A percentile compares a stretch with the other conserved stretches of the same genome.
These are phyloP conservation scores for Flammula alnicola DNA, from an alignment of 1,284 basidiomycete genomes.

Conservation along the genomic window DNA sequence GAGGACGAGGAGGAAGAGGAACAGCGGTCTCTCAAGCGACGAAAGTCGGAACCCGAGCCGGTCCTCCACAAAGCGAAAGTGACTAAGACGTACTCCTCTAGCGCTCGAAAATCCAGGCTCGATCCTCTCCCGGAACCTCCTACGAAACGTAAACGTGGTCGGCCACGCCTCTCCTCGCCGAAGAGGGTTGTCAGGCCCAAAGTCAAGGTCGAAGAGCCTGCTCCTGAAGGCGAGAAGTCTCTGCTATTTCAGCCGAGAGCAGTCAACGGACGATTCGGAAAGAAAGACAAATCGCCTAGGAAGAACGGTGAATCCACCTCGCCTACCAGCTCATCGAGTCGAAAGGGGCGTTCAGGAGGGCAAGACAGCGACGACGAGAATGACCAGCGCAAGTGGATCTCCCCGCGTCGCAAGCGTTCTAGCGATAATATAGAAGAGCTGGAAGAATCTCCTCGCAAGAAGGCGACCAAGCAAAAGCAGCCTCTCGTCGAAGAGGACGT, in stretches of 20 bases:
- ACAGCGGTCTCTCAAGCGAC: slow-evolving; percentile 16
- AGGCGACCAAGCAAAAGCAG: slow-evolving; percentile 20
- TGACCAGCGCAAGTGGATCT: slow-evolving; percentile 26
- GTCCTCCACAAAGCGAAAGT: slow-evolving; percentile 20
- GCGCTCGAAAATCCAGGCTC: slow-evolving; percentile 15
- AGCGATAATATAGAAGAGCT: slow-evolving; percentile 38
- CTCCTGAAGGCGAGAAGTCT: slow-evolving; percentile 21
- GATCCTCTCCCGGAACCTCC: slow-evolving; percentile 11
- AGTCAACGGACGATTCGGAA: slow-evolving; percentile 55
- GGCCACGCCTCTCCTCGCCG: slow-evolving; percentile 37
- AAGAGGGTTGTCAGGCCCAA: slow-evolving; percentile 11
- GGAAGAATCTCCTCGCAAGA: slow-evolving; percentile 36
- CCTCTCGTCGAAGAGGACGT: slow-evolving; percentile 16
- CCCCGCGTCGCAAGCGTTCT: slow-evolving; percentile 41
- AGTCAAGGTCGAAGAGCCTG: slow-evolving; percentile 31
- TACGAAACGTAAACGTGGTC: slow-evolving; percentile 42
- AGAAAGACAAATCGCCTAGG: slow-evolving; percentile 34
- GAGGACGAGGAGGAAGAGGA: slow-evolving; percentile 18
- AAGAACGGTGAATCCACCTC: slow-evolving; percentile 24
- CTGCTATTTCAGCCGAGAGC: slow-evolving; percentile 39
- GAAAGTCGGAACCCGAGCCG: slow-evolving; percentile 18
- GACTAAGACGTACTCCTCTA: slow-evolving; percentile 24
- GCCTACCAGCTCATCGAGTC: not conserved
- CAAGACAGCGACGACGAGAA: slow-evolving; percentile 24
- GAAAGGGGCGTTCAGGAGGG: slow-evolving; percentile 28